These are phyloP conservation scores for Debaryomyces maramus DNA, from an alignment of 805 yeast species.

Conservation along the genomic window DNA sequence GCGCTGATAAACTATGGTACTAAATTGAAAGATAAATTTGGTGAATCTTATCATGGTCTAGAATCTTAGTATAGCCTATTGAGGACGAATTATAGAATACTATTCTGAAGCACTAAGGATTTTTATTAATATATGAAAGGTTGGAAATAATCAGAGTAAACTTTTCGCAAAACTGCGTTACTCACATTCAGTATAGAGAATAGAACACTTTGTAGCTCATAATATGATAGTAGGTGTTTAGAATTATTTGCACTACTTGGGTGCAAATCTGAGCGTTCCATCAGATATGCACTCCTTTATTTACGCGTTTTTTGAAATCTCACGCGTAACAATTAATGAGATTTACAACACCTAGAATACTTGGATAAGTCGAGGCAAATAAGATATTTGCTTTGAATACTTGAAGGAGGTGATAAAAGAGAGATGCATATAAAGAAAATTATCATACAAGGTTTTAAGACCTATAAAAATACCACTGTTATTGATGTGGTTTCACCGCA, in stretches of 20 bases:
- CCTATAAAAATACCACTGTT: conserved; percentile 80
- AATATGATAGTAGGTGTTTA: too few relatives aligned
- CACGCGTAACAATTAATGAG: not conserved
- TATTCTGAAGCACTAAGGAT: too few relatives aligned
- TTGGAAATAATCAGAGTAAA: too few relatives aligned
- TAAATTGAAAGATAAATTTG: conserved; percentile 22
- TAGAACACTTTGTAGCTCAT: too few relatives aligned
- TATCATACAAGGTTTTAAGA: conserved; percentile 87
- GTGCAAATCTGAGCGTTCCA: too few relatives aligned
- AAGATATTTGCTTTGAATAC: not conserved
- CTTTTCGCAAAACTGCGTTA: too few relatives aligned
- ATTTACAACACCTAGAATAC: not conserved
- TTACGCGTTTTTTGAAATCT: conserved; percentile 1
- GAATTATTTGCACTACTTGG: too few relatives aligned
- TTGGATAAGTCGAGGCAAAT: not conserved
- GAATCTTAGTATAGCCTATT: not conserved
- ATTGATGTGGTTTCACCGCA: conserved; percentile 77
- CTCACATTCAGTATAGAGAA: too few relatives aligned
- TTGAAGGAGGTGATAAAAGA: not conserved
- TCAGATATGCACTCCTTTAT: too few relatives aligned
- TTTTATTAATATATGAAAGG: too few relatives aligned
- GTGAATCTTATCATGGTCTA: conserved; percentile 17
- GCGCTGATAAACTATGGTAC: conserved; percentile 20
- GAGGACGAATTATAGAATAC: too few relatives aligned
- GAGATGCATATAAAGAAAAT: conserved; percentile 51